Conservation (phyloP, 202 grass and related monocot species). For the Saccharum hybrid region DNA sequence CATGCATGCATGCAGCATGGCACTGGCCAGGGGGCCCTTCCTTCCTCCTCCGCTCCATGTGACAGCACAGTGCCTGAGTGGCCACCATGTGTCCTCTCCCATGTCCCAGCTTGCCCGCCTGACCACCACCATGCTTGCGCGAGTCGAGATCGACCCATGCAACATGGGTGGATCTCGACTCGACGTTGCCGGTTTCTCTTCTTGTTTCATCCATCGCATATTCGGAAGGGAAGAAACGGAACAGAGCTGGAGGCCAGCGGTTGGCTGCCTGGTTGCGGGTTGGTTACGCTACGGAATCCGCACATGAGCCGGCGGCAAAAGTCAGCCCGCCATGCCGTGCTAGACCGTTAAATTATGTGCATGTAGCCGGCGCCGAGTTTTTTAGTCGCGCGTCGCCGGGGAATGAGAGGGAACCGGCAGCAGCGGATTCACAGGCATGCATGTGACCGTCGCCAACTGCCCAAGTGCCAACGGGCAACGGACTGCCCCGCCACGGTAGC, state of each 20-base stretch:
- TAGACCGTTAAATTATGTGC: neutral
- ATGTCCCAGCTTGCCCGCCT: neutral
- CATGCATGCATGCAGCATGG: conserved; percentile 11
- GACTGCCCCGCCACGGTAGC: too few species aligned
- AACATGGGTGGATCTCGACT: neutral
- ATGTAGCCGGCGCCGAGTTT: neutral
- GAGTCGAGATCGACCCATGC: neutral
- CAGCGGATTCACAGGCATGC: conserved; percentile 35
- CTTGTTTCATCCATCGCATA: too few species aligned
- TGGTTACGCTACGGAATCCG: neutral
- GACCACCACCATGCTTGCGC: neutral
- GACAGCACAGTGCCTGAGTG: conserved; percentile 42
- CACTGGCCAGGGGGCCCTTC: neutral
- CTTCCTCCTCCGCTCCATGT: conserved; percentile 24
- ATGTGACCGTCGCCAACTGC: conserved; percentile 64
- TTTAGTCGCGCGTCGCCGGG: neutral
- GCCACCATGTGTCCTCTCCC: conserved; percentile 46
- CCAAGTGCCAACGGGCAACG: neutral
- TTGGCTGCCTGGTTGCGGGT: too few species aligned
- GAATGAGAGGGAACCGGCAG: conserved; percentile 1
- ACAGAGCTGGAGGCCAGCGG: neutral
- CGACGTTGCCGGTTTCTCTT: too few species aligned
- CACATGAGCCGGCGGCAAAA: conserved; percentile 55
- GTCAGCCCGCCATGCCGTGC: conserved; percentile 42
- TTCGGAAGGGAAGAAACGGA: too few species aligned